Evolutionary conservation across 768 basidiomycete genomes (phyloP).

Genomic region (Trametes coccinea): DNA sequence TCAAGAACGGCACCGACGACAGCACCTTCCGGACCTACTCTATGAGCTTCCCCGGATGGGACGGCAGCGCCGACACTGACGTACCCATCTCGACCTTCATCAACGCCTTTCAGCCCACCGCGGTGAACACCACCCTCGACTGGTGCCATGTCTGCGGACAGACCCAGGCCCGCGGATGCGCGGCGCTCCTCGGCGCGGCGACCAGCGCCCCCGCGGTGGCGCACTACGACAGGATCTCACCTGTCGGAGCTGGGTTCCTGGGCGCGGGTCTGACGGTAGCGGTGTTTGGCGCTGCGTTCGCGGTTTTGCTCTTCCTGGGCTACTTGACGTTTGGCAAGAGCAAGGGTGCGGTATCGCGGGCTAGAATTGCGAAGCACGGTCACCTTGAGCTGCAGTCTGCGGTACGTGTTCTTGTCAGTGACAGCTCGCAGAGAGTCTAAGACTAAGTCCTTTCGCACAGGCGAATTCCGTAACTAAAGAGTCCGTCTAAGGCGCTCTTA

Average conservation of each 20-base stretch:
- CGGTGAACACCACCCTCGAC: constrained; percentile 50
- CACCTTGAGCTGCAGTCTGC: constrained; percentile 10
- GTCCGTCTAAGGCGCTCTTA: neutral
- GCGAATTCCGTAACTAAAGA: constrained; percentile 16
- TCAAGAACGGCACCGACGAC: constrained; percentile 66
- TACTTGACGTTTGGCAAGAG: constrained; percentile 9
- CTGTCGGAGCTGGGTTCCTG: constrained; percentile 66
- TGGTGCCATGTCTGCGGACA: constrained; percentile 67
- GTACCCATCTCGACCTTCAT: constrained; percentile 56
- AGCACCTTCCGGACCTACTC: constrained; percentile 46
- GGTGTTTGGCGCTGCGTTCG: constrained; percentile 16
- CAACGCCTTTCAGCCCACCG: constrained; percentile 44
- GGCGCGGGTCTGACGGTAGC: constrained; percentile 49
- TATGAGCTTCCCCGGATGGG: constrained; percentile 40
- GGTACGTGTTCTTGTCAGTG: neutral
- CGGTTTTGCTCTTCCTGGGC: constrained; percentile 20
- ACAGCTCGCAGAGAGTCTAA: too few relatives aligned
- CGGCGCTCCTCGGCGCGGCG: constrained; percentile 39
- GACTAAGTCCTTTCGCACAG: neutral
- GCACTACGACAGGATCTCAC: constrained; percentile 44
- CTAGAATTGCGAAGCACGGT: neutral
- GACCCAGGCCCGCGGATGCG: constrained; percentile 57
- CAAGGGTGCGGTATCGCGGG: neutral
- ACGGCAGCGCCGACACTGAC: constrained; percentile 41
- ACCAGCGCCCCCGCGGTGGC: constrained; percentile 28